phyloP scores from a whole-genome alignment of 129 eudicot species.

The Artemisia annua region DNA sequence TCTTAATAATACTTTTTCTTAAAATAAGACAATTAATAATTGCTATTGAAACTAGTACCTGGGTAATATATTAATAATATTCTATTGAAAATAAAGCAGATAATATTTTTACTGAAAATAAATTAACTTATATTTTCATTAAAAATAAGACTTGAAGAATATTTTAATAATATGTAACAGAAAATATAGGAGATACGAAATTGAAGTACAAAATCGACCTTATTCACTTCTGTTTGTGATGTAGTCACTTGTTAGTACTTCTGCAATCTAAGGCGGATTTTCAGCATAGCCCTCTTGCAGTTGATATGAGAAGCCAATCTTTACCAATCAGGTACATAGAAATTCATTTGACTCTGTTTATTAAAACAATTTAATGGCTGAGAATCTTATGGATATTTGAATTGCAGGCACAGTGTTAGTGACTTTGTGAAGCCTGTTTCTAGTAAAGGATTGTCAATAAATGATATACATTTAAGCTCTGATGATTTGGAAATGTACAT shows the following conservation, averaged over 20 bases:
- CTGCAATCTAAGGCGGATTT: conserved; percentile 95
- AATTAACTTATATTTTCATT: too few species aligned
- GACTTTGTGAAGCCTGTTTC: conserved; percentile 99
- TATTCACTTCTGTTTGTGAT: conserved; percentile 12
- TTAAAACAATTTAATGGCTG: neutral
- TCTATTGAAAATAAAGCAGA: too few species aligned
- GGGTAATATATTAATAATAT: too few species aligned
- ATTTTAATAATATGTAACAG: too few species aligned
- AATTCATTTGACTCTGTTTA: neutral
- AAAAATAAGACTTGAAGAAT: too few species aligned
- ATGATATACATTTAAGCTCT: conserved; percentile 73
- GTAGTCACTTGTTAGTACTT: conserved; percentile 92
- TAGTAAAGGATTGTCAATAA: conserved; percentile 75
- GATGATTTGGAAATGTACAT: conserved; percentile 98
- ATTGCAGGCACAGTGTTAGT: conserved; percentile 75
- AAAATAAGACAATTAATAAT: too few species aligned
- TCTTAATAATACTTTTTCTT: too few species aligned
- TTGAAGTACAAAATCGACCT: too few species aligned
- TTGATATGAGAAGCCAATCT: conserved; percentile 75
- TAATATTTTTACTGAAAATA: too few species aligned
- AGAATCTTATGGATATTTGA: neutral
- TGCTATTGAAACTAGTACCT: too few species aligned
- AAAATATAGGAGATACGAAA: too few species aligned
- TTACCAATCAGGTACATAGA: conserved; percentile 68
- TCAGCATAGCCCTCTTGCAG: conserved; percentile 89